Evolutionary conservation across 495 filamentous ascomycete species (phyloP).

Genomic region (Collariella sp.): DNA sequence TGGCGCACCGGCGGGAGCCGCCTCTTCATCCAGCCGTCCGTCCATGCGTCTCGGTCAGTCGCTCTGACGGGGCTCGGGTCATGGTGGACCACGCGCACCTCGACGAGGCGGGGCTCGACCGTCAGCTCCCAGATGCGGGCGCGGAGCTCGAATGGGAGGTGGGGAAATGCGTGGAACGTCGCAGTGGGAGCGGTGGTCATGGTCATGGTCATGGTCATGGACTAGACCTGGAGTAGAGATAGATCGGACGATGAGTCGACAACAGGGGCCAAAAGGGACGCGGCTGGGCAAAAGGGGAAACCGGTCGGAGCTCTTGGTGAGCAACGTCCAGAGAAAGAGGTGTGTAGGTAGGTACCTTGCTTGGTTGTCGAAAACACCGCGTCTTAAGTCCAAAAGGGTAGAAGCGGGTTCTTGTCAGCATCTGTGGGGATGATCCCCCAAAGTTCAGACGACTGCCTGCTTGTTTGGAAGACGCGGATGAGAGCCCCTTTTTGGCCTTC

Average conservation of each 20-base stretch:
- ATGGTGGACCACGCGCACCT: conserved; percentile 12
- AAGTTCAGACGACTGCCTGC: neutral
- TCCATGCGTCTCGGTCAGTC: neutral
- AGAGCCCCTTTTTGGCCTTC: neutral
- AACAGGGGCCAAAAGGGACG: too few relatives aligned
- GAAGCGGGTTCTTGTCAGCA: neutral
- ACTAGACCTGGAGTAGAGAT: too few relatives aligned
- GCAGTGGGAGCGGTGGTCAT: conserved; percentile 1
- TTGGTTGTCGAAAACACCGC: too few relatives aligned
- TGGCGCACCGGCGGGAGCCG: neutral
- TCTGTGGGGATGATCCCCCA: neutral
- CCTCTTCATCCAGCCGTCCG: neutral
- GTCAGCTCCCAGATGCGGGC: conserved; percentile 16
- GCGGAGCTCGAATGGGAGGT: conserved; percentile 18
- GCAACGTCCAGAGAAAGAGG: too few relatives aligned
- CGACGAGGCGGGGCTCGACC: conserved; percentile 16
- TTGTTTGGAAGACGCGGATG: neutral
- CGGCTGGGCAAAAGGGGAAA: too few relatives aligned
- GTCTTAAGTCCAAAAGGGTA: too few relatives aligned
- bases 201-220: neutral
- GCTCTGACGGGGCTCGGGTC: neutral
- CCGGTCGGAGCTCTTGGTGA: too few relatives aligned
- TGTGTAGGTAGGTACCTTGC: too few relatives aligned
- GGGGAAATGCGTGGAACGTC: conserved; percentile 16
- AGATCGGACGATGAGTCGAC: too few relatives aligned